Conservation (phyloP, 2,329 filamentous ascomycete genomes). For the Aspergillus oerlinghausenensis region DNA sequence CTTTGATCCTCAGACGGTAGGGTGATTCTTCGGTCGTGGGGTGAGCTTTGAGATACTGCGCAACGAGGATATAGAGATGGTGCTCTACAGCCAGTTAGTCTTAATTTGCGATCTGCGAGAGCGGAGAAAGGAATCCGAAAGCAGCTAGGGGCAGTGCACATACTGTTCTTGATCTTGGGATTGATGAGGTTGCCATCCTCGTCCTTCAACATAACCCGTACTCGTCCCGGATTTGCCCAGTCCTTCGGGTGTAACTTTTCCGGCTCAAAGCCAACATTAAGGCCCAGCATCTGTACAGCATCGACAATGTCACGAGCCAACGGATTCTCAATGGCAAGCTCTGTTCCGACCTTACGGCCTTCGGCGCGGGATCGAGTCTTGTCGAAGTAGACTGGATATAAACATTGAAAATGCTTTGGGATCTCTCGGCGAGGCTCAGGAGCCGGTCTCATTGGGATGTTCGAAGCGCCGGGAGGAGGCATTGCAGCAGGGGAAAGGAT, state of each 20-base stretch:
- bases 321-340: conserved; percentile 75
- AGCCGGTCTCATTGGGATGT: conserved; percentile 26
- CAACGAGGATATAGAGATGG: conserved; percentile 78
- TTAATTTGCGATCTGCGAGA: background rate
- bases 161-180: conserved; percentile 60
- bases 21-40: conserved; percentile 71
- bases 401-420: conserved; percentile 74
- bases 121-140: background rate
- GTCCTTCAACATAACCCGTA: conserved; percentile 68
- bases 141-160: conserved; percentile 22
- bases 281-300: conserved; percentile 68
- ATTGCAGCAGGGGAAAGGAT: conserved; percentile 36
- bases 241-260: conserved; percentile 92
- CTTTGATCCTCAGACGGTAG: conserved; percentile 67
- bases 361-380: conserved; percentile 60
- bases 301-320: conserved; percentile 84
- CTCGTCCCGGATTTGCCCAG: conserved; percentile 92
- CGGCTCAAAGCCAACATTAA: conserved; percentile 70
- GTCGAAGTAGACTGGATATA: conserved; percentile 97
- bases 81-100: conserved; percentile 52
- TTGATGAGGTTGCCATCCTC: conserved; percentile 49
- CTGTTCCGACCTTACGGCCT: conserved; percentile 70
- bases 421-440: conserved; percentile 49
- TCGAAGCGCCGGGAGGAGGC: conserved; percentile 22
- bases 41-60: conserved; percentile 68